A percentile compares a stretch with the other conserved stretches of the same genome.
These are phyloP conservation scores for Cryptococcus wingfieldii DNA, from an alignment of 1,284 basidiomycete species.

Conservation along the genomic window DNA sequence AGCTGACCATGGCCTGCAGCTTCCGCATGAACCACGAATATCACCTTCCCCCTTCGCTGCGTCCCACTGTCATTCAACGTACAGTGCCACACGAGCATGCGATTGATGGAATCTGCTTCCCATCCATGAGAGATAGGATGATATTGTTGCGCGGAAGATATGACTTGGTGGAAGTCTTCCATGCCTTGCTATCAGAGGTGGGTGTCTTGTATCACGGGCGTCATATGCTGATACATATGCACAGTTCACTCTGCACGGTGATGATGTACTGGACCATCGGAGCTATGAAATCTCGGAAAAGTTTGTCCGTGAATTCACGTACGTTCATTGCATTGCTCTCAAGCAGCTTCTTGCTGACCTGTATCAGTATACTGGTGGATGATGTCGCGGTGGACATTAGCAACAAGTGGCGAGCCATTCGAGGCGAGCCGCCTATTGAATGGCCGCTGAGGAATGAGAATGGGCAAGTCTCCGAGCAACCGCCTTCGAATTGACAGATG, in stretches of 20 bases:
- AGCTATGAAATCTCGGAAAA: constrained; percentile 84
- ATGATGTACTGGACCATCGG: constrained; percentile 76
- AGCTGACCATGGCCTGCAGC: constrained; percentile 20
- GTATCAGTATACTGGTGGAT: constrained; percentile 10
- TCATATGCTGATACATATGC: neutral
- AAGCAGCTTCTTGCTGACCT: neutral
- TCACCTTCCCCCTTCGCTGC: constrained; percentile 77
- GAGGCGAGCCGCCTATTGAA: constrained; percentile 7
- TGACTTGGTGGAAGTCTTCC: constrained; percentile 36
- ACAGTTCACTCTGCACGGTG: constrained; percentile 75
- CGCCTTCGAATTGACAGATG: too few relatives aligned
- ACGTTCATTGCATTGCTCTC: constrained; percentile 34
- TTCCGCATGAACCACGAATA: constrained; percentile 59
- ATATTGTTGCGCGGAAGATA: constrained; percentile 63
- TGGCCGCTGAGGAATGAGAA: neutral
- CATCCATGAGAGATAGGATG: constrained; percentile 80
- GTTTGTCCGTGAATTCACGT: constrained; percentile 77
- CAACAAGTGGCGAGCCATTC: constrained; percentile 12
- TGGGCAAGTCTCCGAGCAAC: neutral
- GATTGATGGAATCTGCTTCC: constrained; percentile 82
- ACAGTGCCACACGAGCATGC: constrained; percentile 83
- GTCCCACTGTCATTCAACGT: constrained; percentile 77
- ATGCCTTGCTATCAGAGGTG: constrained; percentile 35
- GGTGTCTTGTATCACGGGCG: constrained; percentile 3
- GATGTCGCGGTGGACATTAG: constrained; percentile 8